phyloP scores from a whole-genome alignment of 768 basidiomycete genomes.

The Boletus sp. region DNA sequence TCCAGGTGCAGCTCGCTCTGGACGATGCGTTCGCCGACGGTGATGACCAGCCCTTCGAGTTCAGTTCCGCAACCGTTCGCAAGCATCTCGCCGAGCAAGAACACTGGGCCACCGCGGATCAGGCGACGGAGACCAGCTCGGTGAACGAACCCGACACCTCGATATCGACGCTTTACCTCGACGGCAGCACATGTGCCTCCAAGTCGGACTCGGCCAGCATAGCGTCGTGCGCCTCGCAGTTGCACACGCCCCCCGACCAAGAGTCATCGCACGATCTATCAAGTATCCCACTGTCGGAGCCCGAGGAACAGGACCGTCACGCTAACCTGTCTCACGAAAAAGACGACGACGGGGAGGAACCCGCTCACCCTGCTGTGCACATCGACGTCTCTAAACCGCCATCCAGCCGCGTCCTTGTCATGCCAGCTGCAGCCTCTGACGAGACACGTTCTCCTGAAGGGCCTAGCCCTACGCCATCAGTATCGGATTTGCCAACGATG shows the following conservation, averaged over 20 bases:
- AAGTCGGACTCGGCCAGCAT: constrained; percentile 15
- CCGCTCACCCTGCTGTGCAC: constrained; percentile 41
- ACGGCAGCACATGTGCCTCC: constrained; percentile 30
- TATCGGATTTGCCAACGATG: constrained; percentile 22
- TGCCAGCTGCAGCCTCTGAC: background rate
- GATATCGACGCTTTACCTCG: constrained; percentile 59
- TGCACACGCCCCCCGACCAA: constrained; percentile 18
- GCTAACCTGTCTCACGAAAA: background rate
- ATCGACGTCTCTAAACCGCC: constrained; percentile 43
- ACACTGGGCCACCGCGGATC: constrained; percentile 30
- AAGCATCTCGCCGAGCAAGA: constrained; percentile 56
- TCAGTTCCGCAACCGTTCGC: constrained; percentile 61
- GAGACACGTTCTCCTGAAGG: background rate
- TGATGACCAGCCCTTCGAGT: constrained; percentile 50
- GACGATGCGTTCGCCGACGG: constrained; percentile 72
- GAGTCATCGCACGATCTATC: constrained; percentile 19
- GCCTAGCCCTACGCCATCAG: constrained; percentile 6
- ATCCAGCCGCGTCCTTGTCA: constrained; percentile 28
- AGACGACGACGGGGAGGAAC: constrained; percentile 6
- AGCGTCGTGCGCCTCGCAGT: constrained; percentile 23
- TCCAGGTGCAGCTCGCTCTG: constrained; percentile 34
- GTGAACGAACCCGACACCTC: constrained; percentile 41
- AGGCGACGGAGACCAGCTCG: constrained; percentile 34
- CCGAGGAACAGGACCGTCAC: background rate
- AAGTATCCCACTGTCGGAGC: constrained; percentile 25